Evolutionary conservation across 768 basidiomycete species (phyloP).

Genomic region (Russula foetens): DNA sequence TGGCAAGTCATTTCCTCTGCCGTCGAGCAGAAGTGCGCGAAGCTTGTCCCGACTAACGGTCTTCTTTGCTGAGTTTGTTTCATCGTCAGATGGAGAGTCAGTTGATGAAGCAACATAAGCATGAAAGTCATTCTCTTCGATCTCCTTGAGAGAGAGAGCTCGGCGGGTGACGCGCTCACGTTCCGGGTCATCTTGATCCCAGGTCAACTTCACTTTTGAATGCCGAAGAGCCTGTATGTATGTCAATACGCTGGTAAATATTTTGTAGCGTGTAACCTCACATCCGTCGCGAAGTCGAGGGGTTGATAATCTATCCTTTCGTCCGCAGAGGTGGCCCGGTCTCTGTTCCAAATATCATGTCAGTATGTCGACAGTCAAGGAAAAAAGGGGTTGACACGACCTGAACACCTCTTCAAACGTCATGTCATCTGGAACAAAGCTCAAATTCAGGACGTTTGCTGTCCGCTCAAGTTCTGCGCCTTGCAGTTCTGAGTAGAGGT

Average conservation of each 20-base stretch:
- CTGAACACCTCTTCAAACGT: constrained; percentile 68
- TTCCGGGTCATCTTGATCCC: constrained; percentile 96
- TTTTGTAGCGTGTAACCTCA: constrained; percentile 33
- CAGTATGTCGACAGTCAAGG: neutral
- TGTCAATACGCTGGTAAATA: neutral
- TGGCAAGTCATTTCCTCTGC: constrained; percentile 58
- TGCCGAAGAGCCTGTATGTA: constrained; percentile 86
- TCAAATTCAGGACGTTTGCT: constrained; percentile 92
- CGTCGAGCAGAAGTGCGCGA: constrained; percentile 66
- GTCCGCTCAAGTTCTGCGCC: constrained; percentile 95
- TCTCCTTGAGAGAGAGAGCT: constrained; percentile 68
- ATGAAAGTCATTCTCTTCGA: constrained; percentile 86
- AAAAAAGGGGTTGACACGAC: constrained; percentile 31
- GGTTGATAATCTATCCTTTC: constrained; percentile 53
- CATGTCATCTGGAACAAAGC: constrained; percentile 90
- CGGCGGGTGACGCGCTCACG: constrained; percentile 75
- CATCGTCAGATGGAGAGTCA: constrained; percentile 45
- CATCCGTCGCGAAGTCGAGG: constrained; percentile 89
- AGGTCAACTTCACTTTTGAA: constrained; percentile 95
- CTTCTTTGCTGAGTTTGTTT: constrained; percentile 39
- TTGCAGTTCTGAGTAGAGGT: constrained; percentile 80
- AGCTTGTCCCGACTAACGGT: constrained; percentile 50
- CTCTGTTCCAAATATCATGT: constrained; percentile 38
- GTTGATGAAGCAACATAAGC: constrained; percentile 39
- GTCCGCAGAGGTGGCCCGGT: constrained; percentile 66